phyloP scores from a whole-genome alignment of 2,329 filamentous ascomycete species.

The Nannizziopsis barbatae region DNA sequence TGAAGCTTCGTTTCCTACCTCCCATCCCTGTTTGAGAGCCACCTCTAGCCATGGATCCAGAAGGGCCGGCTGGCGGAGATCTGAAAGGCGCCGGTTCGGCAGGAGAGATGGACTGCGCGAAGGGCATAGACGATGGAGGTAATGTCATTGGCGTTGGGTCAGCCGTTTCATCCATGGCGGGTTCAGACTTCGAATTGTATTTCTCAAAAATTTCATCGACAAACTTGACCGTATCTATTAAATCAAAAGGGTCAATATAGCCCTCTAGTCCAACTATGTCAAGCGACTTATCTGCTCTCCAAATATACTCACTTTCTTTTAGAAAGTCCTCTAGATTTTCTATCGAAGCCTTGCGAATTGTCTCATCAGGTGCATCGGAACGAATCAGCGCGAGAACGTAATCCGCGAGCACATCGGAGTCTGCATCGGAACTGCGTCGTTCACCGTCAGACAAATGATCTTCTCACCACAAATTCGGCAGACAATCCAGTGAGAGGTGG shows the following conservation, averaged over 20 bases:
- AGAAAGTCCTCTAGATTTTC: constrained; percentile 50
- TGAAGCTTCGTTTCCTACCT: constrained; percentile 43
- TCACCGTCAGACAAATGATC: background rate
- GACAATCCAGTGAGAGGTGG: background rate
- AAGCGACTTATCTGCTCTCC: background rate
- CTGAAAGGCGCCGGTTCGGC: constrained; percentile 16
- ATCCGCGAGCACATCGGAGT: constrained; percentile 50
- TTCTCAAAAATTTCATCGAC: constrained; percentile 46
- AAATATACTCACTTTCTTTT: constrained; percentile 36
- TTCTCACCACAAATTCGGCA: background rate
- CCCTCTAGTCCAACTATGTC: background rate
- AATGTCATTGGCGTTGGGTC: constrained; percentile 19
- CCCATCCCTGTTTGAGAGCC: constrained; percentile 25
- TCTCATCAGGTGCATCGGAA: constrained; percentile 44
- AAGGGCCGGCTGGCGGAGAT: constrained; percentile 14
- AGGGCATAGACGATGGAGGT: constrained; percentile 11
- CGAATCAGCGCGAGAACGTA: constrained; percentile 50
- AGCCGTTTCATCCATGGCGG: constrained; percentile 14
- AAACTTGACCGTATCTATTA: constrained; percentile 41
- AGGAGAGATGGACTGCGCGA: constrained; percentile 15
- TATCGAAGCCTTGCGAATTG: constrained; percentile 42
- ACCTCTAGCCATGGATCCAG: constrained; percentile 4
- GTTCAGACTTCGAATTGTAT: constrained; percentile 37
- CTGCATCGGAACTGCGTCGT: constrained; percentile 46
- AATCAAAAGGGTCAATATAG: background rate